Base-by-base conservation (phyloP, 768 basidiomycete species). In the Boletus vermiculosoides region DNA sequence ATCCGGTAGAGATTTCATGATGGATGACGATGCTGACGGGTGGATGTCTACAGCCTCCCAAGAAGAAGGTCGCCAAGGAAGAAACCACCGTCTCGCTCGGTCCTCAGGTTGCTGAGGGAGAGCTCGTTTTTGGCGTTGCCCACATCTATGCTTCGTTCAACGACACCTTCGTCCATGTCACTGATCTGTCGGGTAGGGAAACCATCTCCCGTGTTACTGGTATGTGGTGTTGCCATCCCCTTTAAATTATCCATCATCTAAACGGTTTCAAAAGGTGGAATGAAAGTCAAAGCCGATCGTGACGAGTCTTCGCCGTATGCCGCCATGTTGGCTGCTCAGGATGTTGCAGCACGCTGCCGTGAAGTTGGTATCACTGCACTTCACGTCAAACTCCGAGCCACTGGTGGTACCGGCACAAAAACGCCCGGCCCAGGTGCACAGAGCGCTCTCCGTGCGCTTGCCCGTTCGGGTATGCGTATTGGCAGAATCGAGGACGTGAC, bases 261-360 rank as follows among this genome's bases (percentile, higher is more conserved):
- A 59, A 11, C 22, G n/a, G 1, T 18, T 20, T 31, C 5, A 53
- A 91, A 39, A 68, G 92, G 93, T 74, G 97, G 97, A 59, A 98
- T 98, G 97, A 98, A 98, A 82, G 97, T 99, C 78, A 99, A 98
- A 82, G 97, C 96, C 13, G 97, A 99, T 78, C 90, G 97, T 77
- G 97, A 99, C 79, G 97, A 99, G 79, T 98, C 94, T 41, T 98
- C 95, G 23, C 92, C 92, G 18, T 92, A 97, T 72, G 93, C 94
- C 50, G 94, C 95, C 73, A 96, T 97, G 95, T 81, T 98, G 74
- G 96, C 96, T 54, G 94, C 96, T 42, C 96, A 98, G 80, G 96
- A 98, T 67, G 94, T 94, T 64, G 96, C 96, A 57, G 74, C 81
- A 51, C 92, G 95, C 65, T 99, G 97, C 89, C 91, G 92, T 72